Evolutionary conservation across 2,329 filamentous ascomycete species (phyloP), one percentile per base, ranked within the genome.

Genomic region (Lachnellula cervina): DNA sequence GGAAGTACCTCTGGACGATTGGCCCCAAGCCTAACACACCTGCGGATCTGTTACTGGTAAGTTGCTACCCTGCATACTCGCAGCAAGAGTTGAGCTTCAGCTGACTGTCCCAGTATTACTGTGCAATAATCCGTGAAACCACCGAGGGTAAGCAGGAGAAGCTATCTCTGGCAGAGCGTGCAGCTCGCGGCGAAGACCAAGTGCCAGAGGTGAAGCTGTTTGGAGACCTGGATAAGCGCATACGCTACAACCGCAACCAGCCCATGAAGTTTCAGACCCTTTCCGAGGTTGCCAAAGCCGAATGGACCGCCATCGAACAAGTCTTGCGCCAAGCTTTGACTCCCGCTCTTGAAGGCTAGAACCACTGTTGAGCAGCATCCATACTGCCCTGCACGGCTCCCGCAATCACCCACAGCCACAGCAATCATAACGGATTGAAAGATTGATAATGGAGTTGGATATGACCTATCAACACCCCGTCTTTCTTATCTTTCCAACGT

Each of bases 41-140:
- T 0, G 62, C 73, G 14, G 83, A 86, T 62, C 67, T 85, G 2
- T 66, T 84, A 21, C 77, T 84, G 71, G 81, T 82, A 73, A 67
- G 76, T 70, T 54, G 43, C 25, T 25, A 32, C 28, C 21, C 44
- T 37, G 5, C 32, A 37, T 14, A 28, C 28, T 51, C 19, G 28
- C 49, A 37, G 55, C 56, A 40, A 21, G 21, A 40, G 25, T 42
- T 11, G 11, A 45, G 43, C 35, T 17, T 34, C 35, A 21, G 4
- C 50, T 61, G 21, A 64, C 49, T 14, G 13, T 34, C 9, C 38
- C 49, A 84, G 81, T 85, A 76, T 73, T 85, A 83, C 69, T 77
- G 84, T 52, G 70, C 73, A 16, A 56, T 81, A 23, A 78, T 85
- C 54, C 78, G 80, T 38, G 76, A 80, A 60, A 76, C 80, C 63